A percentile compares a stretch with the other conserved stretches of the same genome.
Evolutionary conservation across 768 basidiomycete genomes (phyloP).

Genomic region (Mycena leptocephala): DNA sequence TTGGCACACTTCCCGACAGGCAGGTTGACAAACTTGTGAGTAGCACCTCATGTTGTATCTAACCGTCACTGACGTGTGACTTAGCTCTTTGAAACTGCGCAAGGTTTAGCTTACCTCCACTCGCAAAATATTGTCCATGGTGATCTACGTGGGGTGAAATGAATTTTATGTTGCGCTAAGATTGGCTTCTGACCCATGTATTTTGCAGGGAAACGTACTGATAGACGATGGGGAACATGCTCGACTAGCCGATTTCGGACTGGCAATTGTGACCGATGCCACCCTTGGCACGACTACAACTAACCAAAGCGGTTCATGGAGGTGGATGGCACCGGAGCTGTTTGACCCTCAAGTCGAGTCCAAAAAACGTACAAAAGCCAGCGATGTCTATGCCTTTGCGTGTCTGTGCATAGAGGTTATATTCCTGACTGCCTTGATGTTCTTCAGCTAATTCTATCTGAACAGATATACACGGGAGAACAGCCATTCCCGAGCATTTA

Average conservation of each 20-base stretch:
- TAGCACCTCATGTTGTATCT: neutral
- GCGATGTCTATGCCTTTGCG: slow-evolving; percentile 1
- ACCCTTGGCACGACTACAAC: too few species aligned
- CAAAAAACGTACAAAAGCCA: slow-evolving; percentile 6
- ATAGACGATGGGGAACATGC: slow-evolving; percentile 1
- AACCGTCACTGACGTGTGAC: neutral
- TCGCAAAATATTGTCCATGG: slow-evolving; percentile 7
- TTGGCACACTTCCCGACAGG: neutral
- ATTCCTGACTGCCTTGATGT: too few species aligned
- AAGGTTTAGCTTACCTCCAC: neutral
- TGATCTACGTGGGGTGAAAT: slow-evolving; percentile 1
- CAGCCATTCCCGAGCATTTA: neutral
- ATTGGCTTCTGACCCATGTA: slow-evolving; percentile 1
- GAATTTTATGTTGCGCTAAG: neutral
- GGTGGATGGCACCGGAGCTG: too few species aligned
- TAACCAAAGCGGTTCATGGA: too few species aligned
- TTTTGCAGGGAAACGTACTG: neutral
- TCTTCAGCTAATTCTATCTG: too few species aligned
- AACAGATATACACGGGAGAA: neutral
- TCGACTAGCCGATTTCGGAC: too few species aligned
- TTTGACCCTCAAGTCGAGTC: neutral
- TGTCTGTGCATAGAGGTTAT: too few species aligned
- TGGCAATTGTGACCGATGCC: too few species aligned
- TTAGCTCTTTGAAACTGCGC: slow-evolving; percentile 6
- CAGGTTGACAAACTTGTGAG: neutral